These are phyloP conservation scores for Tolypocladium paradoxum DNA, from an alignment of 2,329 filamentous ascomycete genomes.

Conservation along the genomic window DNA sequence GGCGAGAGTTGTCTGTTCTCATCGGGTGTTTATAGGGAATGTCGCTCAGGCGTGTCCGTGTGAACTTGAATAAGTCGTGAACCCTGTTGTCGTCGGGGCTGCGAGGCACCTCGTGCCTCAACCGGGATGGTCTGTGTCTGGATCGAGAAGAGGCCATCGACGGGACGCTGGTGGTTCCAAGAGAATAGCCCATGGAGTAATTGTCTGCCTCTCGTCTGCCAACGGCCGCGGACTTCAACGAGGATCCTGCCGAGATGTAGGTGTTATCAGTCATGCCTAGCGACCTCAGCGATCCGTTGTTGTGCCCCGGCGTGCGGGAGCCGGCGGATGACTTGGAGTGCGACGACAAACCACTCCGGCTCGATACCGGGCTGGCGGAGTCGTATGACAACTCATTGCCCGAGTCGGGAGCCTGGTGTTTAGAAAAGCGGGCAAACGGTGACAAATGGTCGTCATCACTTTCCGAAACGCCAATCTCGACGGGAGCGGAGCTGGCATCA, in stretches of 20 bases:
- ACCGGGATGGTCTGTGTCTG: constrained; percentile 48
- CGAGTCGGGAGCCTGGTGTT: constrained; percentile 51
- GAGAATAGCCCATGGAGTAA: constrained; percentile 37
- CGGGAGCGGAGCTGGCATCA: constrained; percentile 41
- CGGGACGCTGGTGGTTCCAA: constrained; percentile 22
- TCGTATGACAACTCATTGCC: constrained; percentile 50
- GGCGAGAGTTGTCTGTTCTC: constrained; percentile 40
- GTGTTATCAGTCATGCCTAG: constrained; percentile 51
- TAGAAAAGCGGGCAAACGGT: constrained; percentile 63
- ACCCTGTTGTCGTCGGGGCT: constrained; percentile 64
- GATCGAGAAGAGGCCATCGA: constrained; percentile 39
- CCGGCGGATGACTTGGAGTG: constrained; percentile 43
- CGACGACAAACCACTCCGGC: constrained; percentile 50
- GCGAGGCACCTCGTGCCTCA: constrained; percentile 69
- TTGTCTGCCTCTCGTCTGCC: constrained; percentile 34
- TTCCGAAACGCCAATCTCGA: constrained; percentile 53
- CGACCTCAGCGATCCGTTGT: constrained; percentile 40
- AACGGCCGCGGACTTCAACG: constrained; percentile 26
- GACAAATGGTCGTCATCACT: constrained; percentile 71
- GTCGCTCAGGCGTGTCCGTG: constrained; percentile 68
- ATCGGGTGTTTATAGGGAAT: constrained; percentile 68
- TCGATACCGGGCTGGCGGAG: constrained; percentile 56
- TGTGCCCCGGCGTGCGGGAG: constrained; percentile 39
- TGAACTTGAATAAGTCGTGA: constrained; percentile 78
- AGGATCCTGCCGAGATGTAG: constrained; percentile 54